Conservation (phyloP, 2,329 filamentous ascomycete genomes). For the Aspergillus piperis region DNA sequence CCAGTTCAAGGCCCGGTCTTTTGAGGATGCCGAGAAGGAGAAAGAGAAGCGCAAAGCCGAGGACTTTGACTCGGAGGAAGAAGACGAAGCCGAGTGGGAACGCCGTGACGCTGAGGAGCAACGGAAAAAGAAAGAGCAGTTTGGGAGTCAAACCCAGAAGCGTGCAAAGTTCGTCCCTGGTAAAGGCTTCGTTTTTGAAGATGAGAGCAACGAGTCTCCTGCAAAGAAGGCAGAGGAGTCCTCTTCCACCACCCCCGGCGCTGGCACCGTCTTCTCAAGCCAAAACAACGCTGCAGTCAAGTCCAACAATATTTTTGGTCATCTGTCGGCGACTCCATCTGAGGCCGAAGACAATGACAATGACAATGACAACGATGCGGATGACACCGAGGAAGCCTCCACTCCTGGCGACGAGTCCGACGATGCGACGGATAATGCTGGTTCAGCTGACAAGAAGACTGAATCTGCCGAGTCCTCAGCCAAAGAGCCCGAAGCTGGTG, state of each 20-base stretch:
- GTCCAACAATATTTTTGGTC: constrained; percentile 41
- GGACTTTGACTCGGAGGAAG: constrained; percentile 55
- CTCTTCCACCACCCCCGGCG: constrained; percentile 15
- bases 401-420: constrained; percentile 24
- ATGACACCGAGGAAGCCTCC: constrained; percentile 31
- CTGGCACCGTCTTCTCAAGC: constrained; percentile 30
- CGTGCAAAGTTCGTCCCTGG: constrained; percentile 35
- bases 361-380: constrained; percentile 27
- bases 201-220: constrained; percentile 23
- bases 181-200: constrained; percentile 36
- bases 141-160: constrained; percentile 40
- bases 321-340: constrained; percentile 35
- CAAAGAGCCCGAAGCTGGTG: constrained; percentile 26
- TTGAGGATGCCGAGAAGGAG: constrained; percentile 45
- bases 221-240: constrained; percentile 24
- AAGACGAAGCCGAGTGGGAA: constrained; percentile 53
- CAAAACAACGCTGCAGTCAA: constrained; percentile 29
- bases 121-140: constrained; percentile 46
- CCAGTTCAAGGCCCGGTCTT: constrained; percentile 44
- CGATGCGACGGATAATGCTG: constrained; percentile 18
- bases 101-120: constrained; percentile 49
- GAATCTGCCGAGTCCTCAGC: constrained; percentile 23
- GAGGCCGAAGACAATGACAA: constrained; percentile 21
- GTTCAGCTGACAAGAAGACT: constrained; percentile 12
- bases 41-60: constrained; percentile 53